Evolutionary conservation across 169 alveolate genomes (phyloP).

Genomic region (Fabrea salina): DNA sequence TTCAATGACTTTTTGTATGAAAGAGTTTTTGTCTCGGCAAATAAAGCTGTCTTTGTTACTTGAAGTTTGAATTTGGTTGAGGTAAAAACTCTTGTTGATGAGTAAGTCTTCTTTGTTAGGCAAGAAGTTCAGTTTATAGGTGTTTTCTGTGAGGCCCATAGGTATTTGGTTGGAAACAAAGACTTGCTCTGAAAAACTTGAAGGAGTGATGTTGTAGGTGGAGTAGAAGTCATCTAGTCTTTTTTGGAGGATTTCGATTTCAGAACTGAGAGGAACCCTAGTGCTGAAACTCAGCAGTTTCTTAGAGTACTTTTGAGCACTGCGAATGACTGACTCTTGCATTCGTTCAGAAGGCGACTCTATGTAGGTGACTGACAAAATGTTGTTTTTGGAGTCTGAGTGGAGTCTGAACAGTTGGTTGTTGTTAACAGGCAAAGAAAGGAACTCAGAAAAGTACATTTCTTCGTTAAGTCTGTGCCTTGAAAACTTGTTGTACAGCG

Average conservation of each 20-base stretch:
- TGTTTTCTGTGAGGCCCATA: not conserved
- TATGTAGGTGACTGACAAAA: slow-evolving; percentile 1
- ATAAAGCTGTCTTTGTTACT: not conserved
- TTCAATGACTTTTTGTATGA: not conserved
- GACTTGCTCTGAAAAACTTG: not conserved
- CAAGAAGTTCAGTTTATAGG: not conserved
- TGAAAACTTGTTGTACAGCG: not conserved
- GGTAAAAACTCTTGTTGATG: not conserved
- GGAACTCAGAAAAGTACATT: slow-evolving; percentile 6
- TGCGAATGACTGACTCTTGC: not conserved
- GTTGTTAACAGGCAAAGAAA: not conserved
- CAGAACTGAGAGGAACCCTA: not conserved
- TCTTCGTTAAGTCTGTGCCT: slow-evolving; percentile 7
- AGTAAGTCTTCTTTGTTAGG: slow-evolving; percentile 3
- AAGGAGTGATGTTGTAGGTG: not conserved
- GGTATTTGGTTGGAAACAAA: not conserved
- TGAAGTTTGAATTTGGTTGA: not conserved
- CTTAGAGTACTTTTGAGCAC: not conserved
- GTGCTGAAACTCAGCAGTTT: not conserved
- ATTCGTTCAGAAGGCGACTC: slow-evolving; percentile 20
- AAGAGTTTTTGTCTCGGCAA: slow-evolving; percentile 10
- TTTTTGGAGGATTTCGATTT: not conserved
- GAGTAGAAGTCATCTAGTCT: not conserved
- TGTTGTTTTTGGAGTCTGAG: not conserved
- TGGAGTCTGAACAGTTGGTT: slow-evolving; percentile 5